Percentiles rank a stretch among this genome's conserved stretches.
Evolutionary conservation across 192 early-diverging fungal genomes (phyloP).

Genomic region (Gryganskiella cystojenkinii): DNA sequence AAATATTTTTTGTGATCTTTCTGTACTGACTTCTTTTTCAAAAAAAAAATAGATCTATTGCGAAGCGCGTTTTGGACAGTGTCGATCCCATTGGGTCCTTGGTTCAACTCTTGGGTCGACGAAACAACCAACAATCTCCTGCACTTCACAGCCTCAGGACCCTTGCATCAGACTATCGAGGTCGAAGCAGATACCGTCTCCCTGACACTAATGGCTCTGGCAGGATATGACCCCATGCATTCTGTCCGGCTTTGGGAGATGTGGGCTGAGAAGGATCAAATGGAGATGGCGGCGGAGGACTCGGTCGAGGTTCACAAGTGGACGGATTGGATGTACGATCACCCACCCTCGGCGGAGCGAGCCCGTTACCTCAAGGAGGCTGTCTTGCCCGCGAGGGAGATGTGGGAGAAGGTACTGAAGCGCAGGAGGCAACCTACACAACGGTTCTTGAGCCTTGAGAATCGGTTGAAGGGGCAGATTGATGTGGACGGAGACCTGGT

Average conservation of each 20-base stretch:
- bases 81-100: conserved; percentile 40
- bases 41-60: conserved; percentile 24
- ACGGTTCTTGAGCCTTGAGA: conserved; percentile 29
- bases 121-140: conserved; percentile 24
- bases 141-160: conserved; percentile 32
- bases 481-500: conserved; percentile 34
- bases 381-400: conserved; percentile 32
- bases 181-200: conserved; percentile 63
- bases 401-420: conserved; percentile 46
- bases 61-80: conserved; percentile 49
- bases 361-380: conserved; percentile 42
- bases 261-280: conserved; percentile 55
- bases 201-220: conserved; percentile 60
- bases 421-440: conserved; percentile 27
- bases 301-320: conserved; percentile 42
- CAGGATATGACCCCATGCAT: conserved; percentile 67
- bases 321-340: conserved; percentile 54
- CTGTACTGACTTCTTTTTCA: too few species aligned
- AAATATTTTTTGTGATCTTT: too few species aligned
- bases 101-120: conserved; percentile 48
- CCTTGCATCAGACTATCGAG: conserved; percentile 54
- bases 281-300: conserved; percentile 32
- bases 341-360: conserved; percentile 49
- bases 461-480: conserved; percentile 6
- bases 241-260: conserved; percentile 62